Conservation (phyloP, 75 land plant species). For the Pinus albicaulis region DNA sequence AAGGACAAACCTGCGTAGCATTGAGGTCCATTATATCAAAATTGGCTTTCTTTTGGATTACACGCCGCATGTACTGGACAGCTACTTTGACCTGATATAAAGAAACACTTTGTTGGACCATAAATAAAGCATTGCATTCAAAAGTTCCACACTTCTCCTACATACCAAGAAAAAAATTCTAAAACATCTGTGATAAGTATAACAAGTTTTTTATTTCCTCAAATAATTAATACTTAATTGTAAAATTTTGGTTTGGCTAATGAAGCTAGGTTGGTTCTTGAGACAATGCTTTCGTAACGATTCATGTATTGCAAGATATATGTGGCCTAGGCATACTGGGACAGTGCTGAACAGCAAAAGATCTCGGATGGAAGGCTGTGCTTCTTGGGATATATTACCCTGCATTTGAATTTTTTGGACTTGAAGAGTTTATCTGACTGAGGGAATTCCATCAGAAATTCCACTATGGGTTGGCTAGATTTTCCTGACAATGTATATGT, state of each 20-base stretch:
- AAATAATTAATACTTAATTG: not conserved
- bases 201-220: no score
- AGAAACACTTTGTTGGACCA: not conserved
- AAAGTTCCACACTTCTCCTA: not conserved
- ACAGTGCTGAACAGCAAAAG: no score
- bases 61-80: constrained; percentile 83
- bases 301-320: not conserved
- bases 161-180: not conserved
- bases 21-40: constrained; percentile 89
- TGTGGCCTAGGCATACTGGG: not conserved
- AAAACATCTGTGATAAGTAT: not conserved
- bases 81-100: constrained; percentile 65
- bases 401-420: no score
- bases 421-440: no score
- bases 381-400: no score
- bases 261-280: not conserved
- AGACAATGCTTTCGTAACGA: not conserved
- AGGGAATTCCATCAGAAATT: no score
- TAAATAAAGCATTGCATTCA: not conserved
- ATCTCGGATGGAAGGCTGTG: no score
- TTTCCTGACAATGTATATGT: no score
- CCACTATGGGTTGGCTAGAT: no score
- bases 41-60: constrained; percentile 72
- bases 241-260: not conserved
- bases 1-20: constrained; percentile 52